Evolutionary conservation across 768 basidiomycete genomes (phyloP).

Genomic region (Russula sp.): DNA sequence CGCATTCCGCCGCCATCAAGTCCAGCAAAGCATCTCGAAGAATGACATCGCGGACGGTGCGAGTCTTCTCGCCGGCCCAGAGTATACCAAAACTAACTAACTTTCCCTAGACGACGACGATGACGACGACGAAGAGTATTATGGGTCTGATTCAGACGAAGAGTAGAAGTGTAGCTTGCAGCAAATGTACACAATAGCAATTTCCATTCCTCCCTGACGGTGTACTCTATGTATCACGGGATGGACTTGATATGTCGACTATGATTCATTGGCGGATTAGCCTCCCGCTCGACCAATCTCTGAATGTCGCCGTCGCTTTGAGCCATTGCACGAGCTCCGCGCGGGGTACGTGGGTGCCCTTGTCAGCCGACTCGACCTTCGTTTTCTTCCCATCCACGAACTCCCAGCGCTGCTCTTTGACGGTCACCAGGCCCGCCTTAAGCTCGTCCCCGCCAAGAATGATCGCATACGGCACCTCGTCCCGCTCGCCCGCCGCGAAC

Average conservation of each 20-base stretch:
- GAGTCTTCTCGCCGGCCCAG: constrained; percentile 4
- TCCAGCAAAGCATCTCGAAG: constrained; percentile 42
- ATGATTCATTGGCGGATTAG: constrained; percentile 25
- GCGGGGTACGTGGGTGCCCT: constrained; percentile 40
- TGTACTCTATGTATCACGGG: constrained; percentile 10
- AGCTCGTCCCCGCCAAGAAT: constrained; percentile 88
- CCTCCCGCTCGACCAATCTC: constrained; percentile 33
- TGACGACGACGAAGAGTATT: constrained; percentile 24
- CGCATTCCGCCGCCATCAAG: constrained; percentile 51
- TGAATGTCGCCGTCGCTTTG: constrained; percentile 29
- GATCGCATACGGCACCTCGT: constrained; percentile 89
- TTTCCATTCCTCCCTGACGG: constrained; percentile 4
- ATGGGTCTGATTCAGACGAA: constrained; percentile 27
- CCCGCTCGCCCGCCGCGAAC: constrained; percentile 85
- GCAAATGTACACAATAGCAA: constrained; percentile 21
- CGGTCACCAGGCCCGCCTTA: constrained; percentile 74
- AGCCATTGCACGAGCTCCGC: constrained; percentile 33
- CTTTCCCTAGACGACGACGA: constrained; percentile 28
- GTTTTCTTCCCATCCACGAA: constrained; percentile 64
- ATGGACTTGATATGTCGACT: constrained; percentile 8
- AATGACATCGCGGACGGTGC: constrained; percentile 65
- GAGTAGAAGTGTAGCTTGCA: constrained; percentile 21
- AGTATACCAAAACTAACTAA: background rate
- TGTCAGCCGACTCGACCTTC: constrained; percentile 45
- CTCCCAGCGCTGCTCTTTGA: constrained; percentile 90